Evolutionary conservation across 177 flowering plant genomes (phyloP).

Genomic region (Vitis hybrid): DNA sequence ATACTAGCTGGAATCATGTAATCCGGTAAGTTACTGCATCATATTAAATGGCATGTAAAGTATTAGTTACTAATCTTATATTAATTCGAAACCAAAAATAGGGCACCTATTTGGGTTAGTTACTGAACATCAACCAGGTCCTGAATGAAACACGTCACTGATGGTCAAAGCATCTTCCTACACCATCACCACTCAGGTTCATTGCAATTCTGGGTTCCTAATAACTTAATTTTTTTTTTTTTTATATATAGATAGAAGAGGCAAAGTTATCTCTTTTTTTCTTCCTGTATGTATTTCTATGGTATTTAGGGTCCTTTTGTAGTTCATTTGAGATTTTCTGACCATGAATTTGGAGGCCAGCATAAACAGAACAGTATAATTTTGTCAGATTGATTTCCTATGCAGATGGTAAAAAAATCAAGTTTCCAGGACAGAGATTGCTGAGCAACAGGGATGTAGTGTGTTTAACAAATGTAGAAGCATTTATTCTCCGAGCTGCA

Average conservation of each 20-base stretch:
- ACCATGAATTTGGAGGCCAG: neutral
- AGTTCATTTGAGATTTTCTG: neutral
- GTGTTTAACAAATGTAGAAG: constrained; percentile 63
- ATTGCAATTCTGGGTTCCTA: no score
- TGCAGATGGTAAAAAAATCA: constrained; percentile 39
- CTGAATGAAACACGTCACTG: no score
- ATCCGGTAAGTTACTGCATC: neutral
- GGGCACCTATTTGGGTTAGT: neutral
- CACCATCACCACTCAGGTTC: no score
- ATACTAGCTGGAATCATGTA: neutral
- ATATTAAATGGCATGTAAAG: neutral
- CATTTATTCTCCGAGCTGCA: constrained; percentile 47
- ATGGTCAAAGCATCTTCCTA: no score
- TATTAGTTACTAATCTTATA: neutral
- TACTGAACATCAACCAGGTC: no score
- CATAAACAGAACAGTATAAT: neutral
- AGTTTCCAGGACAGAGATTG: constrained; percentile 36
- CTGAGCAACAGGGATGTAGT: constrained; percentile 44
- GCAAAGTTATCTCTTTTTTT: no score
- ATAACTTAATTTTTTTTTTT: no score
- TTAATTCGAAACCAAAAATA: neutral
- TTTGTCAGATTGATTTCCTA: constrained; percentile 5
- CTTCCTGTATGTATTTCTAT: no score
- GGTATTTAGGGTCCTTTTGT: no score
- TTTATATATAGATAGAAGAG: no score